Evolutionary conservation across 2,329 filamentous ascomycete genomes (phyloP).

Genomic region (Neofusicoccum ribis): DNA sequence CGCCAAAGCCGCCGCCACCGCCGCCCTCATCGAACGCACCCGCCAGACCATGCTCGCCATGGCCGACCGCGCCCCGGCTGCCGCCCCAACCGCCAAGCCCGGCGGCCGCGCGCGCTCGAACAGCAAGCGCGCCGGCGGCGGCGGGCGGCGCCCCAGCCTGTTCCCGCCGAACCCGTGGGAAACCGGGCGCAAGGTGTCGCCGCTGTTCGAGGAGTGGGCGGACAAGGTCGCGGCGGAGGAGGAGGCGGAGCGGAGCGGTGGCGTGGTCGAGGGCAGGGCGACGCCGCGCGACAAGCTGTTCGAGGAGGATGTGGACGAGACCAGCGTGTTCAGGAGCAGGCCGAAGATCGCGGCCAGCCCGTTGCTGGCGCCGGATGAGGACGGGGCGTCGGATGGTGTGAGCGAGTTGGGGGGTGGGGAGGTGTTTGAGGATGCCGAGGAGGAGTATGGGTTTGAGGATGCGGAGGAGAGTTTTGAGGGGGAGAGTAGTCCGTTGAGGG

Average conservation of each 20-base stretch:
- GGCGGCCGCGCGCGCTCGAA: background rate
- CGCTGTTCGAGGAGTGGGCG: slow-evolving; percentile 24
- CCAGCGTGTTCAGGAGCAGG: slow-evolving; percentile 80
- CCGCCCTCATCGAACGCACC: slow-evolving; percentile 70
- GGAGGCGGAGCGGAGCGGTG: background rate
- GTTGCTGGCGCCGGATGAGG: slow-evolving; percentile 36
- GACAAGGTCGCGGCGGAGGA: background rate
- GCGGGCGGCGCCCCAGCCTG: slow-evolving; percentile 14
- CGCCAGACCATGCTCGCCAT: slow-evolving; percentile 74
- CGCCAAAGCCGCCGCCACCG: slow-evolving; percentile 31
- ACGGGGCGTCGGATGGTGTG: slow-evolving; percentile 9
- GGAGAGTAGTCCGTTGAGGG: slow-evolving; percentile 35
- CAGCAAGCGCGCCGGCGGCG: background rate
- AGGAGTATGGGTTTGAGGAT: slow-evolving; percentile 21
- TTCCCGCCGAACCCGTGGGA: slow-evolving; percentile 59
- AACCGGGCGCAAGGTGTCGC: slow-evolving; percentile 46
- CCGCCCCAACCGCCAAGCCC: slow-evolving; percentile 18
- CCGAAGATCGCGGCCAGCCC: slow-evolving; percentile 80
- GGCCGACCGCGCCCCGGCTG: slow-evolving; percentile 35
- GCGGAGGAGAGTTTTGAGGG: slow-evolving; percentile 22
- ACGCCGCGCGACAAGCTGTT: slow-evolving; percentile 15
- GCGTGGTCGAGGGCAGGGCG: background rate
- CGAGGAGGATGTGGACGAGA: slow-evolving; percentile 41
- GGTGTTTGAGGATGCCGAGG: slow-evolving; percentile 16
- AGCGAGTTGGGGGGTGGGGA: slow-evolving; percentile 17